A percentile compares a stretch with the other conserved stretches of the same genome.
phyloP scores from a whole-genome alignment of 2,329 filamentous ascomycete genomes.

The Pseudocercospora macadamiae region DNA sequence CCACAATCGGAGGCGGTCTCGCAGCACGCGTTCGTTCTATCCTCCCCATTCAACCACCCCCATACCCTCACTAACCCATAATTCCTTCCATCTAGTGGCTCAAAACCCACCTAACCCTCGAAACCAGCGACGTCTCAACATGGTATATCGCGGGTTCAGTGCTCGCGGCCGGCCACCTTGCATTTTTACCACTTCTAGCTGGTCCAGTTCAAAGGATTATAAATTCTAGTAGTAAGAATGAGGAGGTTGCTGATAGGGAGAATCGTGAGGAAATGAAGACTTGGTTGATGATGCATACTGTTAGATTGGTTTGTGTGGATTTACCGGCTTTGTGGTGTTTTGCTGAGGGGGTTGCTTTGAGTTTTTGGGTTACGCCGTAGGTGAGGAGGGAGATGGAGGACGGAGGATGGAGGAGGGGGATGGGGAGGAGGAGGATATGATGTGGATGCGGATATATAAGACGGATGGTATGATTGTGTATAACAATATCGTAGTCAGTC shows the following conservation, averaged over 20 bases:
- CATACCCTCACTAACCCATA: not conserved
- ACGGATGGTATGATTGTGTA: no score
- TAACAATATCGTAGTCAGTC: no score
- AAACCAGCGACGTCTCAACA: slow-evolving; percentile 27
- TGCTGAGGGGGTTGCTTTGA: slow-evolving; percentile 30
- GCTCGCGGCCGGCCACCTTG: slow-evolving; percentile 32
- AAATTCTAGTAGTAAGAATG: slow-evolving; percentile 10
- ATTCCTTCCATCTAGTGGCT: not conserved
- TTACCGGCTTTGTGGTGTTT: slow-evolving; percentile 36
- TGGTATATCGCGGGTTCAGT: slow-evolving; percentile 36
- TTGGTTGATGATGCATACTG: slow-evolving; percentile 34
- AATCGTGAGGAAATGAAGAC: slow-evolving; percentile 33
- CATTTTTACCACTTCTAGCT: slow-evolving; percentile 29
- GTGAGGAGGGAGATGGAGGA: not conserved
- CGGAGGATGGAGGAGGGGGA: not conserved
- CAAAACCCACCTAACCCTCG: slow-evolving; percentile 14
- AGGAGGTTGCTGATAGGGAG: slow-evolving; percentile 25
- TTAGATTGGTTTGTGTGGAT: slow-evolving; percentile 32
- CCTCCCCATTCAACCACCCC: not conserved
- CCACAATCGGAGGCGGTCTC: slow-evolving; percentile 26
- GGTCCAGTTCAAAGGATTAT: slow-evolving; percentile 29
- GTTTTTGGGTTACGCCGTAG: slow-evolving; percentile 7
- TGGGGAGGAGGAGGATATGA: not conserved
- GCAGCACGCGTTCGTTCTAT: slow-evolving; percentile 16
- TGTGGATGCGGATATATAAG: no score